Conservation (phyloP, 257 asterid species). For the Parsonsia alboflavescens region DNA sequence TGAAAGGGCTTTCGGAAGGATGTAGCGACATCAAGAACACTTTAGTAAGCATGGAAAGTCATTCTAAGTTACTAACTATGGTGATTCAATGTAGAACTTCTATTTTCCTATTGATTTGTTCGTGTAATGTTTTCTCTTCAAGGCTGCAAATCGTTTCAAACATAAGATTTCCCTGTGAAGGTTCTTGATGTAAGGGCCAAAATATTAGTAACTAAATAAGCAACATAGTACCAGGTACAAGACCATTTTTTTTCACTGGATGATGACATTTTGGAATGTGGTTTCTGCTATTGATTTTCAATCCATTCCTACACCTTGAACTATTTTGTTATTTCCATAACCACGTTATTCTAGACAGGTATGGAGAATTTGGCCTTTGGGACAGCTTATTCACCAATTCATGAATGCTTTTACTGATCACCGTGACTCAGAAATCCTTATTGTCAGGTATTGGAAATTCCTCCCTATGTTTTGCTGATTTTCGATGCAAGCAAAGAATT, state of each 20-base stretch:
- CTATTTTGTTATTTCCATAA: constrained; percentile 10
- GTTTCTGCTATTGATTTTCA: not conserved
- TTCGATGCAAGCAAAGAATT: constrained; percentile 4
- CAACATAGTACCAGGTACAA: too few species aligned
- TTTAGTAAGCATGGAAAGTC: too few species aligned
- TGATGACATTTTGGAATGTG: not conserved
- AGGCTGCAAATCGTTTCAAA: not conserved
- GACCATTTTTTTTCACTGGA: not conserved
- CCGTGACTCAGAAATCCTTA: constrained; percentile 96
- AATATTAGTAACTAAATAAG: too few species aligned
- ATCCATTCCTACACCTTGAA: constrained; percentile 4
- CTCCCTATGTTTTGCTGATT: constrained; percentile 3
- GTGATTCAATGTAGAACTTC: too few species aligned
- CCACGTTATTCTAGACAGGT: constrained; percentile 40
- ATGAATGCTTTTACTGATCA: constrained; percentile 98
- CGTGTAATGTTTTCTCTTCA: not conserved
- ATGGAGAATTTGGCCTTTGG: constrained; percentile 97
- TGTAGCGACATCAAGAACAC: too few species aligned
- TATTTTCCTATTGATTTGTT: too few species aligned
- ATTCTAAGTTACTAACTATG: too few species aligned
- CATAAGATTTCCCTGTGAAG: not conserved
- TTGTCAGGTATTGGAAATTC: constrained; percentile 59
- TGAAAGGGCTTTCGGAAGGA: too few species aligned
- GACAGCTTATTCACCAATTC: constrained; percentile 77
- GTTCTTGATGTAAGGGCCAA: not conserved